These are phyloP conservation scores for Penicilliopsis zonata DNA, from an alignment of 495 filamentous ascomycete genomes.

Conservation along the genomic window DNA sequence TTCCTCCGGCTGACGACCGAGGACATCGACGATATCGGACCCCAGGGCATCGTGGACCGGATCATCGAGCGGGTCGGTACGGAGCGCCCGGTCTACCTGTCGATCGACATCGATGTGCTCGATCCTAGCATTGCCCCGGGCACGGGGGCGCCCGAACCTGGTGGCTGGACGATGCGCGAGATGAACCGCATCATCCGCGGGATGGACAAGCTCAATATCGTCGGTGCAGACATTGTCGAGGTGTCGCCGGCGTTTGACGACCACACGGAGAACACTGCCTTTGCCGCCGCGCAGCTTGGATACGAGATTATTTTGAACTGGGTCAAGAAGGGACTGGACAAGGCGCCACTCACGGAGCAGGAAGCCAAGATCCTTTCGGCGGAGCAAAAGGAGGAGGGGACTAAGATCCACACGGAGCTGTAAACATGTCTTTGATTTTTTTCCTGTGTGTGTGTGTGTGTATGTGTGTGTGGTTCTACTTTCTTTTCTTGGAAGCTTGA, in stretches of 20 bases:
- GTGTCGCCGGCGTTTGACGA: conserved; percentile 80
- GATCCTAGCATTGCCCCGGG: conserved; percentile 67
- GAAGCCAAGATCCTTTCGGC: too few relatives aligned
- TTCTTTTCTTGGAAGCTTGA: too few relatives aligned
- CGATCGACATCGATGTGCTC: conserved; percentile 79
- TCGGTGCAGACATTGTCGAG: conserved; percentile 74
- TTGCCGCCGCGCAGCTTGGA: conserved; percentile 74
- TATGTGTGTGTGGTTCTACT: too few relatives aligned
- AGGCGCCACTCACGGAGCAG: too few relatives aligned
- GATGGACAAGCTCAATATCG: conserved; percentile 55
- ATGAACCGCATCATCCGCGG: conserved; percentile 59
- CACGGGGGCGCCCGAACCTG: conserved; percentile 62
- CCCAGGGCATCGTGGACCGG: conserved; percentile 57
- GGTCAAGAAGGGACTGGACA: conserved; percentile 52
- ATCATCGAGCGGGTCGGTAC: conserved; percentile 65
- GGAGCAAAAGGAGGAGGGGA: too few relatives aligned
- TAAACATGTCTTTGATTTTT: too few relatives aligned
- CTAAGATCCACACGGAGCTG: too few relatives aligned
- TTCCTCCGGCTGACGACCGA: conserved; percentile 28
- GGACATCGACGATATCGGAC: too few relatives aligned
- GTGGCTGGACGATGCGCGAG: conserved; percentile 64
- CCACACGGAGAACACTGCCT: conserved; percentile 67
- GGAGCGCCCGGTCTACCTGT: conserved; percentile 68
- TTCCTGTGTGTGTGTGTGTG: too few relatives aligned
- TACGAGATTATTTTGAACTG: conserved; percentile 75